Evolutionary conservation across 306 rosid species (phyloP).

Genomic region (Gastrolobium bilobum): DNA sequence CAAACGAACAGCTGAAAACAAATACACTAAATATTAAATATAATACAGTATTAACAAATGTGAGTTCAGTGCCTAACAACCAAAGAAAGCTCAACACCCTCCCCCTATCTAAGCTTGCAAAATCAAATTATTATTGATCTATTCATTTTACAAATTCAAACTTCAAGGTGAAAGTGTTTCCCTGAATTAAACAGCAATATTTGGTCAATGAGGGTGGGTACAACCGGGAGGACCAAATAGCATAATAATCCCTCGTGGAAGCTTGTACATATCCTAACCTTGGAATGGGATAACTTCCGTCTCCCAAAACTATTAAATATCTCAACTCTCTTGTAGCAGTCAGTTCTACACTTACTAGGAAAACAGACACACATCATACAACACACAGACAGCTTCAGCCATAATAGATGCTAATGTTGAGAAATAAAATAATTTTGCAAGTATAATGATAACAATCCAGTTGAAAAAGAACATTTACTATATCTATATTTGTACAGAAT

Average conservation of each 20-base stretch:
- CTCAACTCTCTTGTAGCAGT: not conserved
- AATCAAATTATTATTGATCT: slow-evolving; percentile 11
- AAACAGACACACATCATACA: not conserved
- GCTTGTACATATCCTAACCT: slow-evolving; percentile 21
- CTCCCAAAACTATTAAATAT: slow-evolving; percentile 6
- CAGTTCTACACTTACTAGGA: not conserved
- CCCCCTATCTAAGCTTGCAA: slow-evolving; percentile 27
- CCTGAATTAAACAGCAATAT: slow-evolving; percentile 8
- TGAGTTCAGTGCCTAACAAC: slow-evolving; percentile 20
- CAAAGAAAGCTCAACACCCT: slow-evolving; percentile 24
- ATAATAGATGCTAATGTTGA: slow-evolving; percentile 38
- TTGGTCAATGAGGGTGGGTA: slow-evolving; percentile 12
- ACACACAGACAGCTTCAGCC: not conserved
- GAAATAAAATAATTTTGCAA: not conserved
- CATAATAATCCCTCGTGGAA: slow-evolving; percentile 15
- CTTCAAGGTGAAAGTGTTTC: slow-evolving; percentile 36
- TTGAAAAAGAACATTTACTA: slow-evolving; percentile 7
- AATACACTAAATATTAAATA: not conserved
- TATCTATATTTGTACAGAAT: too few species aligned
- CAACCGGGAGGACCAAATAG: not conserved
- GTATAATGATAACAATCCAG: slow-evolving; percentile 1
- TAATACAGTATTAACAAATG: slow-evolving; percentile 25
- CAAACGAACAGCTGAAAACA: slow-evolving; percentile 46
- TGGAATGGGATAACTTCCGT: slow-evolving; percentile 31
- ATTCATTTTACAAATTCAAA: slow-evolving; percentile 31